Conservation (phyloP, 345 rosid genomes). For the Theobroma cacao region DNA sequence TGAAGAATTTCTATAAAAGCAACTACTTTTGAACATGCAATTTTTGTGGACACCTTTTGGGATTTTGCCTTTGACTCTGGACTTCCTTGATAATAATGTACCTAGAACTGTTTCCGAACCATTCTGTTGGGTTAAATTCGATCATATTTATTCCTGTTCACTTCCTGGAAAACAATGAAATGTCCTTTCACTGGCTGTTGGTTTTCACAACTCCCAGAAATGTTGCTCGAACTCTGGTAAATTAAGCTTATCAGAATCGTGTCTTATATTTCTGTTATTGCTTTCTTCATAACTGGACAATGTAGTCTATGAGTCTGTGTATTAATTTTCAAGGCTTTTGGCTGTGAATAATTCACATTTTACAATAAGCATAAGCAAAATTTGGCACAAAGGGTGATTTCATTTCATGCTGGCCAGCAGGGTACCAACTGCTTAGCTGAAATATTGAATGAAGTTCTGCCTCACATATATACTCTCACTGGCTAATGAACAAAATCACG, state of each 20-base stretch:
- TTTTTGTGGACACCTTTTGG: neutral
- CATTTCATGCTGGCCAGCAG: neutral
- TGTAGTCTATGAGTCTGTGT: neutral
- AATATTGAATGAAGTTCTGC: neutral
- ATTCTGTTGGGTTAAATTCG: conserved; percentile 2
- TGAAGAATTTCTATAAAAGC: conserved; percentile 82
- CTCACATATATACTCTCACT: neutral
- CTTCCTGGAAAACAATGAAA: neutral
- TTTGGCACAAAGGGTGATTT: neutral
- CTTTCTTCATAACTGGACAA: neutral
- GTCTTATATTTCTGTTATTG: neutral
- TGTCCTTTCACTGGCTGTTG: neutral
- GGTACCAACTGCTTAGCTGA: neutral
- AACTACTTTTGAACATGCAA: conserved; percentile 61
- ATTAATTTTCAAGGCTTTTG: neutral
- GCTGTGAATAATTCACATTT: neutral
- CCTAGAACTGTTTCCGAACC: conserved; percentile 9
- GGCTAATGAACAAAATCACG: neutral
- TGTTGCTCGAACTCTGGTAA: neutral
- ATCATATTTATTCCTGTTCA: neutral
- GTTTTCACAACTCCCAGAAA: neutral
- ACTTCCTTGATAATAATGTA: conserved; percentile 29
- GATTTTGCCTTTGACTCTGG: conserved; percentile 4
- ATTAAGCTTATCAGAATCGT: neutral
- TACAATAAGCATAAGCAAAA: neutral